phyloP scores from a whole-genome alignment of 2,329 filamentous ascomycete genomes.

The Penicillium paneum region DNA sequence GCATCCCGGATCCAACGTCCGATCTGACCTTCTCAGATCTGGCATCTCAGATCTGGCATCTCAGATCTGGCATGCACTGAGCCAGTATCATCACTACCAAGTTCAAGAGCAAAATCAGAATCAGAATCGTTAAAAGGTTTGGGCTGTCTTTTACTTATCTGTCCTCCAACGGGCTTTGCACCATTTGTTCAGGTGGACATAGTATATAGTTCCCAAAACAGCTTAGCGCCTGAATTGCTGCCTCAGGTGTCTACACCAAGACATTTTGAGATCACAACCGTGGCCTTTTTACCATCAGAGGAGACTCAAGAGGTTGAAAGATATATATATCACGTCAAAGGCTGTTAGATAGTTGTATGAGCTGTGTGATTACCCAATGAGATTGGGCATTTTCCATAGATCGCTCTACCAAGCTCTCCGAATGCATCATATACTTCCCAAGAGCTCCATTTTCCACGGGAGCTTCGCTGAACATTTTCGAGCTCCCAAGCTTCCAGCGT shows the following conservation, averaged over 20 bases:
- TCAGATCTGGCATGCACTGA: neutral
- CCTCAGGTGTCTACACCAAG: slow-evolving; percentile 4
- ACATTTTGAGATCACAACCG: slow-evolving; percentile 1
- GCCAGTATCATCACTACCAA: neutral
- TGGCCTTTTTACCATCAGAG: slow-evolving; percentile 4
- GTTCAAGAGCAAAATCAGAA: neutral
- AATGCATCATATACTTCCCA: slow-evolving; percentile 1
- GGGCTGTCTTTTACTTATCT: neutral
- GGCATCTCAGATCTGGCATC: too few species aligned
- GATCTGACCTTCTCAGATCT: neutral
- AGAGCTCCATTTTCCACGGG: slow-evolving; percentile 2
- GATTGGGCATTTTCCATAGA: neutral
- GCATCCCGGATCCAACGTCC: neutral
- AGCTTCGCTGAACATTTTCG: neutral
- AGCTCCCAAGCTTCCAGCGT: slow-evolving; percentile 2
- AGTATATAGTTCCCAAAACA: slow-evolving; percentile 3
- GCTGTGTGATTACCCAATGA: neutral
- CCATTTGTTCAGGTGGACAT: neutral
- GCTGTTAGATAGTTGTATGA: neutral
- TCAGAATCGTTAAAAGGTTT: neutral
- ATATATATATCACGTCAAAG: neutral
- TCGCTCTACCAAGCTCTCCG: neutral
- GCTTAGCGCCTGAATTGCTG: neutral
- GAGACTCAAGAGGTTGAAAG: neutral
- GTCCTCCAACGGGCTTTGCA: neutral